Evolutionary conservation across 1,139 yeast species (phyloP).

Genomic region (Saccharomyces hybrid): DNA sequence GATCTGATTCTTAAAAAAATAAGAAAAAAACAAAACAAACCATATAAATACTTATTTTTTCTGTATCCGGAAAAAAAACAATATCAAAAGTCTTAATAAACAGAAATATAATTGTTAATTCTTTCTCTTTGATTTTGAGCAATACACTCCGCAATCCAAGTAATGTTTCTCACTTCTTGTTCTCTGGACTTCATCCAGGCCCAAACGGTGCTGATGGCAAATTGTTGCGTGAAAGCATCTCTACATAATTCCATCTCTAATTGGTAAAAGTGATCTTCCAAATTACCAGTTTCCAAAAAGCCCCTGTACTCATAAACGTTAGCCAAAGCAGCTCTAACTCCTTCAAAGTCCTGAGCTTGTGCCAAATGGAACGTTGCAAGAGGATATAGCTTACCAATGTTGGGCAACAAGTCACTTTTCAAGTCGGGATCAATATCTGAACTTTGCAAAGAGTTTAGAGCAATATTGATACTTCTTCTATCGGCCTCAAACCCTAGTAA

Average conservation of each 20-base stretch:
- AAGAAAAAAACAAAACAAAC: no score
- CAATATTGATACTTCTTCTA: constrained; percentile 84
- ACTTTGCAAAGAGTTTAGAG: constrained; percentile 66
- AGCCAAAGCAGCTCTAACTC: constrained; percentile 65
- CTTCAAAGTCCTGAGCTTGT: constrained; percentile 74
- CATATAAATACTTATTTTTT: no score
- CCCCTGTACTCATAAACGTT: constrained; percentile 66
- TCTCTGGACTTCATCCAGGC: constrained; percentile 95
- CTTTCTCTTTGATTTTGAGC: constrained; percentile 82
- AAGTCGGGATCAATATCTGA: constrained; percentile 55
- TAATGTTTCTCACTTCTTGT: constrained; percentile 91
- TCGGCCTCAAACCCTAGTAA: constrained; percentile 89
- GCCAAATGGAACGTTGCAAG: constrained; percentile 64
- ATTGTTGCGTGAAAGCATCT: constrained; percentile 94
- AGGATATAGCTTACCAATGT: constrained; percentile 74
- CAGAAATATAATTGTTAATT: constrained; percentile 70
- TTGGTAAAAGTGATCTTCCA: constrained; percentile 91
- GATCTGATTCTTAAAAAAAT: no score
- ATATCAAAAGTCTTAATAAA: no score
- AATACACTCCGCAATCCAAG: constrained; percentile 98
- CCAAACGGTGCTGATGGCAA: constrained; percentile 84
- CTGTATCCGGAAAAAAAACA: no score
- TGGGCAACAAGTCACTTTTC: constrained; percentile 67
- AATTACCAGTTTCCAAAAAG: constrained; percentile 62
- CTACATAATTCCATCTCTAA: constrained; percentile 88